Conservation (phyloP, 805 yeast species). For the Saccharomycopsis microspora region DNA sequence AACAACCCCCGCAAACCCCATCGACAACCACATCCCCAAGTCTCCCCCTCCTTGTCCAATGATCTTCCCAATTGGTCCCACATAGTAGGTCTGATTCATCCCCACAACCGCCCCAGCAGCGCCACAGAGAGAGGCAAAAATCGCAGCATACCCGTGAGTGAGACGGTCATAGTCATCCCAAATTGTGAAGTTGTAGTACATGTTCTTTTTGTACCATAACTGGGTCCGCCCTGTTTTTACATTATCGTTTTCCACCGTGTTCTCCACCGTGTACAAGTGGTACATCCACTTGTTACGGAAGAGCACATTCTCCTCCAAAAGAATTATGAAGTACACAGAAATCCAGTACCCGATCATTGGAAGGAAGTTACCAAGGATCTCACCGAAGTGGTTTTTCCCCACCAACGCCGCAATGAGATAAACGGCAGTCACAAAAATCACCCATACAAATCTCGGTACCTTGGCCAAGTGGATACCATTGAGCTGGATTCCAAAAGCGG, state of each 20-base stretch:
- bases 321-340: constrained; percentile 62
- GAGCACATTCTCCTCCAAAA: constrained; percentile 60
- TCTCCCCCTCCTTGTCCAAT: constrained; percentile 70
- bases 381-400: constrained; percentile 62
- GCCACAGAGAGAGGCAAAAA: constrained; percentile 54
- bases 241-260: constrained; percentile 7
- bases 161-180: constrained; percentile 57
- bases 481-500: constrained; percentile 69
- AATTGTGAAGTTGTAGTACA: constrained; percentile 56
- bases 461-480: constrained; percentile 41
- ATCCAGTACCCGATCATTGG: constrained; percentile 94
- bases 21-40: constrained; percentile 68
- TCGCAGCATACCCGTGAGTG: constrained; percentile 65
- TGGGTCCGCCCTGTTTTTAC: not conserved
- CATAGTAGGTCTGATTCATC: constrained; percentile 79
- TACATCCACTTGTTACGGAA: constrained; percentile 42
- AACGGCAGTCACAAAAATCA: constrained; percentile 47
- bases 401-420: constrained; percentile 64
- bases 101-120: constrained; percentile 78
- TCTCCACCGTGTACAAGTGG: constrained; percentile 11
- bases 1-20: constrained; percentile 54
- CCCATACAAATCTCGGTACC: constrained; percentile 73
- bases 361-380: constrained; percentile 66
- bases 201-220: constrained; percentile 19
- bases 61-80: constrained; percentile 58